Evolutionary conservation across 805 yeast genomes (phyloP).

Genomic region (Saccharomycopsis oosterbeekiorum): DNA sequence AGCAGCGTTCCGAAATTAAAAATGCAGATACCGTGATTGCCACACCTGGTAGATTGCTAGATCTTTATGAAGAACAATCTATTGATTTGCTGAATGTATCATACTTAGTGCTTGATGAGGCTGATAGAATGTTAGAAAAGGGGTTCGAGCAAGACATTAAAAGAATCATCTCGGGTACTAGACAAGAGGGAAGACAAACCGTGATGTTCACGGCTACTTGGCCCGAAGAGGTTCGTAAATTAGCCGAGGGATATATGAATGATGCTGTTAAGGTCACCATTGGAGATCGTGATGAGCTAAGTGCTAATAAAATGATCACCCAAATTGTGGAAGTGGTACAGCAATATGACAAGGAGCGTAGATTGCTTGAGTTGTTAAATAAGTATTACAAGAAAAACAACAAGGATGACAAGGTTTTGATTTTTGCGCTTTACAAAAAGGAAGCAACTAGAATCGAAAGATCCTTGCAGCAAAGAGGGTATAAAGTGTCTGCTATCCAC

Average conservation of each 20-base stretch:
- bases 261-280: constrained; percentile 81
- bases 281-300: constrained; percentile 88
- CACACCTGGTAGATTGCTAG: constrained; percentile 96
- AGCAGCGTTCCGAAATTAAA: constrained; percentile 63
- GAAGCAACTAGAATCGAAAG: constrained; percentile 91
- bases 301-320: constrained; percentile 88
- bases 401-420: constrained; percentile 70
- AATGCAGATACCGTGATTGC: constrained; percentile 80
- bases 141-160: constrained; percentile 97
- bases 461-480: constrained; percentile 61
- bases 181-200: constrained; percentile 56
- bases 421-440: constrained; percentile 92
- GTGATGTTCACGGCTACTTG: constrained; percentile 99
- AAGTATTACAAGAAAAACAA: constrained; percentile 63
- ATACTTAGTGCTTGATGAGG: constrained; percentile 89
- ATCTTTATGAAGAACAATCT: constrained; percentile 81
- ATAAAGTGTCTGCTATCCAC: constrained; percentile 83
- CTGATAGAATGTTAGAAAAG: constrained; percentile 96
- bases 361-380: constrained; percentile 58
- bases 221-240: constrained; percentile 97
- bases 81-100: constrained; percentile 57
- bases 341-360: constrained; percentile 67
- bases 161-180: constrained; percentile 54
- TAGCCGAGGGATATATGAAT: constrained; percentile 79
- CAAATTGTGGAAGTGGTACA: constrained; percentile 92